Evolutionary conservation across 148 eudicot genomes (phyloP), one percentile per base, ranked within the genome.

Genomic region (Cornus controversa): DNA sequence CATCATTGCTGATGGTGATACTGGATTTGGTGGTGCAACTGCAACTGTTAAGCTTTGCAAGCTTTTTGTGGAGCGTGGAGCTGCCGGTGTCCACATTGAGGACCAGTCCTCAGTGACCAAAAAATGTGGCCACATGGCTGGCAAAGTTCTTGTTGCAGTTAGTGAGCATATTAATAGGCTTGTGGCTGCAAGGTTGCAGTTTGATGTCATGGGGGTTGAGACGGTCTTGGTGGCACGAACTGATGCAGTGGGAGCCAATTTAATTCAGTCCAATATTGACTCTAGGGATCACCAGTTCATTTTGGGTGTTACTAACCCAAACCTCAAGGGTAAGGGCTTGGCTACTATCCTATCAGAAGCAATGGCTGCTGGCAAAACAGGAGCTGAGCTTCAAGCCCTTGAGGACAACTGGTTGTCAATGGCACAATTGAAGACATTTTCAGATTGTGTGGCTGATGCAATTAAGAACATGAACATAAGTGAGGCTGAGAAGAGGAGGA

Each of bases 81-180:
- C 93, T 1, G 97, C 93, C 3, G 97, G 97, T 0, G 93, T 92
- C 73, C 97, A 92, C 77, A 88, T 92, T 6, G 97, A 92, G 84
- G 97, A 92, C 72, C 97, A 92, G 68, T 92, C 97, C 10, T 92
- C 97, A 1, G 88, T 90, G 45, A 87, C 93, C 24, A 92, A 92
- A 70, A 92, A 92, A 74, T 92, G 97, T 28, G 97, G 97, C 24
- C 94, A 92, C 81, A 92, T 92, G 97, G 93, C 92, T 4, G 97
- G 95, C 0, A 92, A 92, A 70, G 97, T 92, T 0, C 87, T 92
- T 8, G 97, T 92, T 0, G 82, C 93, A 0, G 82, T 86, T 3
- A 84, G 85, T 16, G 97, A 92, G 34, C 97, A 92, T 74, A 85
- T 87, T 20, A 92, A 92, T 63, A 83, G 97, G 72, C 92, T 92